Base-by-base conservation (phyloP, 2,329 filamentous ascomycete species). In the Parasarocladium wereldwijsianum region DNA sequence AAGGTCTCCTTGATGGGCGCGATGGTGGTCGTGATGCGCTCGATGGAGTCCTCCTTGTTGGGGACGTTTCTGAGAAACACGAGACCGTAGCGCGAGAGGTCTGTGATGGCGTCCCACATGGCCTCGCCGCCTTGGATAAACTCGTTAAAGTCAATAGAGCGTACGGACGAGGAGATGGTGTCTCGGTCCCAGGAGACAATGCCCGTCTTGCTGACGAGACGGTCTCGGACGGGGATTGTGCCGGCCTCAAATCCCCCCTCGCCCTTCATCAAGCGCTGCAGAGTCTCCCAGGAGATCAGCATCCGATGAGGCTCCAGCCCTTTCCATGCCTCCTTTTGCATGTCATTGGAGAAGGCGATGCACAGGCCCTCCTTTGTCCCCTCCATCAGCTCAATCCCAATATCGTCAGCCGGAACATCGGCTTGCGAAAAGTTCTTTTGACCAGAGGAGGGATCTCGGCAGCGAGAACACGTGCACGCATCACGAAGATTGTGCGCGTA, bases 1-100 rank as follows among this genome's bases (percentile, higher is more conserved):
- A 96, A 90, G 6, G 86, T 90, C 42, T 84, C 75, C 44, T 84
- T 79, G 16, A 94, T 57, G 19, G 70, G 70, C 2, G 85, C 86
- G 35, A 96, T 80, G 30, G 75, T 70, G 4, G 63, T 60, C 3
- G 75, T 79, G 34, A 96, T 72, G 14, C 62, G 55, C 22, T 70
- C 64, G 4, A 94, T 77, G 4, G 73, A 65, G 2, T 63, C 52
- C 36, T 78, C 69, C 11, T 68, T 66, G 8, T 73, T 59, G 0
- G 87, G 86, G 5, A 93, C 76, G 36, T 71, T 67, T 28, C 67
- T 70, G 17, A 96, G 52, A 50, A 93, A 83, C 11, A 93, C 56
- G 1, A 96, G 57, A 1, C 90, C 90, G 29, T 76, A 66, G 18
- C 56, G 56, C 20, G 66, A 55, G 4, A 96, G 59, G 29, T 74